Conservation (phyloP, 1,284 basidiomycete genomes). For the Pseudozyma hubeiensis region DNA sequence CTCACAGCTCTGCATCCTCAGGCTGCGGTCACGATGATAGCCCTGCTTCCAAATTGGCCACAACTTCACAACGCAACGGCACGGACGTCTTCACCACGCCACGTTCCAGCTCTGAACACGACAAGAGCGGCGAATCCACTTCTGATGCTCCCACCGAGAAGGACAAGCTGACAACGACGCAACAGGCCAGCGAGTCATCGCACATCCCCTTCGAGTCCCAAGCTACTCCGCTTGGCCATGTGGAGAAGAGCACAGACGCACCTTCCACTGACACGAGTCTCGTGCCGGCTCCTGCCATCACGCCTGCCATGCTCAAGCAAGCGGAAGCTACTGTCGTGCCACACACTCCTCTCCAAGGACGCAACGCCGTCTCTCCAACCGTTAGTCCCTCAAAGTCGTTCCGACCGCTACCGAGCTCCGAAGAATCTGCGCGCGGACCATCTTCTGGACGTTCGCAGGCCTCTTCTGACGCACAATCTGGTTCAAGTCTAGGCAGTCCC, state of each 20-base stretch:
- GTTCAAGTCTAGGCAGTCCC: conserved; percentile 13
- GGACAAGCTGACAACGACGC: background rate
- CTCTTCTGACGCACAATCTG: conserved; percentile 9
- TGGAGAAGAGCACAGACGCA: background rate
- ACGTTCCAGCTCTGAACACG: conserved; percentile 27
- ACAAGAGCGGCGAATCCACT: background rate
- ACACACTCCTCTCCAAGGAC: conserved; percentile 9
- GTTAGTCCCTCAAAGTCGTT: conserved; percentile 20
- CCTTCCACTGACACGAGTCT: conserved; percentile 2
- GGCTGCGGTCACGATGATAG: conserved; percentile 26
- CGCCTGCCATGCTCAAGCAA: conserved; percentile 1
- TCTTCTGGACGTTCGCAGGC: conserved; percentile 3
- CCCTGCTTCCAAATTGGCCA: background rate
- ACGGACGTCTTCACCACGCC: conserved; percentile 31
- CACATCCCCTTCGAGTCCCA: background rate
- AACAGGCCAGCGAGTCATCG: background rate
- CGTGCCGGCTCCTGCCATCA: conserved; percentile 24
- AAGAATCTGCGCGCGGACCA: conserved; percentile 4
- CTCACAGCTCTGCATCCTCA: conserved; percentile 39
- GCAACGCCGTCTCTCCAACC: conserved; percentile 16
- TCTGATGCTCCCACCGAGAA: background rate
- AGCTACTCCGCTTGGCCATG: background rate
- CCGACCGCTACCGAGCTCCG: conserved; percentile 6
- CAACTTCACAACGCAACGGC: background rate
- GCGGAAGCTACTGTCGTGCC: conserved; percentile 21